phyloP scores from a whole-genome alignment of 495 filamentous ascomycete genomes.

The Annulohypoxylon bovei region DNA sequence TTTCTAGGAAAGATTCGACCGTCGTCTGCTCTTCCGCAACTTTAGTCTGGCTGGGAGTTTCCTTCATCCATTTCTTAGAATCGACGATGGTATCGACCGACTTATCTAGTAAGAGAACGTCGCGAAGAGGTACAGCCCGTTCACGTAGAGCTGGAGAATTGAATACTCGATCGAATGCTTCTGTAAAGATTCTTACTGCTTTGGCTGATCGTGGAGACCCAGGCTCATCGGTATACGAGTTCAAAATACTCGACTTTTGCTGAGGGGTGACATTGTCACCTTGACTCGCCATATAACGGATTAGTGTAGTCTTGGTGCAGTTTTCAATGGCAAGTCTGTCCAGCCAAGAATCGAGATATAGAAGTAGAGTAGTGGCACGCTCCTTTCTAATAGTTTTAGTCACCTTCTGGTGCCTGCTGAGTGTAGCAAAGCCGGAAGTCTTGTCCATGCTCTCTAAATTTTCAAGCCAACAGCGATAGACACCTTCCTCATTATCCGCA shows the following conservation, averaged over 20 bases:
- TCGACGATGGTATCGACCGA: conserved; percentile 55
- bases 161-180: conserved; percentile 58
- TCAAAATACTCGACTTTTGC: conserved; percentile 54
- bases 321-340: conserved; percentile 52
- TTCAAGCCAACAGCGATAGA: conserved; percentile 57
- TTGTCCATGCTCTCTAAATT: conserved; percentile 61
- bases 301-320: conserved; percentile 55
- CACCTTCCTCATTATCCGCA: conserved; percentile 54
- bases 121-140: conserved; percentile 50
- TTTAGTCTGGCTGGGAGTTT: conserved; percentile 50
- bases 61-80: conserved; percentile 56
- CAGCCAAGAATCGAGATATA: conserved; percentile 59
- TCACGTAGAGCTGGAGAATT: conserved; percentile 39
- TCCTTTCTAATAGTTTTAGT: conserved; percentile 54
- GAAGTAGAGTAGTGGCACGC: conserved; percentile 52
- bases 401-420: conserved; percentile 52
- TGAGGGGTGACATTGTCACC: conserved; percentile 56
- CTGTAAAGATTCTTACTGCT: conserved; percentile 52
- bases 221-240: conserved; percentile 48
- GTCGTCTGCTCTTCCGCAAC: conserved; percentile 38
- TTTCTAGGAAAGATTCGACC: conserved; percentile 52
- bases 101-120: conserved; percentile 57
- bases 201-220: conserved; percentile 48
- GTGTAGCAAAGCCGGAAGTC: conserved; percentile 57
- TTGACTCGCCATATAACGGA: conserved; percentile 56